A percentile compares a stretch with the other conserved stretches of the same genome.
Evolutionary conservation across 495 filamentous ascomycete genomes (phyloP).

Genomic region (Pyrenopolyporus hunteri): DNA sequence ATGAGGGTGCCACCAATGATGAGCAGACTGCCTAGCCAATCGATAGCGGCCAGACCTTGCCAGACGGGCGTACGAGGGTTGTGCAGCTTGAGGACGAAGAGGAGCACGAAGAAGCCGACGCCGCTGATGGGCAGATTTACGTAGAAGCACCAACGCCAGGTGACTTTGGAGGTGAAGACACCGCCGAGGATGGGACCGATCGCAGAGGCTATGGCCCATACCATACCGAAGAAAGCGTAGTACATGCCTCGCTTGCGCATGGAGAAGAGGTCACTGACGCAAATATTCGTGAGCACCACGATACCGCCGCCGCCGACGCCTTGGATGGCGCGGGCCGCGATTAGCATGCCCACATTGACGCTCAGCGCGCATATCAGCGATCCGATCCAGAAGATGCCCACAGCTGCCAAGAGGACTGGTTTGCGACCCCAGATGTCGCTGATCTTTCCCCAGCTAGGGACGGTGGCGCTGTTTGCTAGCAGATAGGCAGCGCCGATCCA

Average conservation of each 20-base stretch:
- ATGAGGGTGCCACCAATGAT: constrained; percentile 76
- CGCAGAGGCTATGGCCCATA: constrained; percentile 74
- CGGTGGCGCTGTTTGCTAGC: constrained; percentile 70
- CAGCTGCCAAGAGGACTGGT: constrained; percentile 72
- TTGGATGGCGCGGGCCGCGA: constrained; percentile 77
- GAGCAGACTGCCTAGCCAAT: constrained; percentile 72
- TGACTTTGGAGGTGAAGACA: constrained; percentile 64
- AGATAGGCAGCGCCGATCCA: constrained; percentile 75
- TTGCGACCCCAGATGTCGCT: constrained; percentile 87
- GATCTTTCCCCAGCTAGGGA: constrained; percentile 77
- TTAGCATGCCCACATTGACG: constrained; percentile 71
- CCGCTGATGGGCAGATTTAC: constrained; percentile 67
- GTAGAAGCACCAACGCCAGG: constrained; percentile 46
- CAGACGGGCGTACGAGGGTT: constrained; percentile 71
- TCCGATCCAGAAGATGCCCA: constrained; percentile 73
- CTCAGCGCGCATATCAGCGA: constrained; percentile 74
- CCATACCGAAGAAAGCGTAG: constrained; percentile 61
- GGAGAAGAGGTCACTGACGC: constrained; percentile 77
- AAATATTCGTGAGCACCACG: constrained; percentile 78
- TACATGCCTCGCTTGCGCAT: constrained; percentile 68
- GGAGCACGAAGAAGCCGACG: constrained; percentile 66
- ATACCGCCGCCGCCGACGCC: constrained; percentile 81
- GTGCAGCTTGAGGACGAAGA: constrained; percentile 74
- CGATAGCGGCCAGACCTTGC: constrained; percentile 72
- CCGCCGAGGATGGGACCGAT: constrained; percentile 79